Evolutionary conservation across 768 basidiomycete genomes (phyloP).

Genomic region (Pleurotus salmoneostramineus): DNA sequence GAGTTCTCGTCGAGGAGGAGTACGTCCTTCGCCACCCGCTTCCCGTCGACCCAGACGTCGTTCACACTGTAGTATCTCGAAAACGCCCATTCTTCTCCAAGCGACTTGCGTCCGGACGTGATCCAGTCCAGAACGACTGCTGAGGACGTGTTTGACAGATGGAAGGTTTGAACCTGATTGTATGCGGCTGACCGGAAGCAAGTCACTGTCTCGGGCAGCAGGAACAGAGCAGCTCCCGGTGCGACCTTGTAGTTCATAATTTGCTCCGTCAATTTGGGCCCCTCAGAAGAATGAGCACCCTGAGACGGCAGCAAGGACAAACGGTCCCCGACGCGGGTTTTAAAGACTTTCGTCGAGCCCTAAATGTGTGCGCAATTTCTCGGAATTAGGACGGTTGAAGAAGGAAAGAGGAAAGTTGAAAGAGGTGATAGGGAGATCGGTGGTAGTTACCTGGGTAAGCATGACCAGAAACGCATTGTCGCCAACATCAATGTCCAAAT

Average conservation of each 20-base stretch:
- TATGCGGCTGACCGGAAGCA: constrained; percentile 87
- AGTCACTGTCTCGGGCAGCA: constrained; percentile 91
- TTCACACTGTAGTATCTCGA: constrained; percentile 82
- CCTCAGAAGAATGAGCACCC: neutral
- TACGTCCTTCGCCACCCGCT: constrained; percentile 71
- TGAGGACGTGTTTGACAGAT: constrained; percentile 48
- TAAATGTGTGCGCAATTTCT: constrained; percentile 21
- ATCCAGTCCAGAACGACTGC: constrained; percentile 86
- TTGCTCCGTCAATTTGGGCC: constrained; percentile 48
- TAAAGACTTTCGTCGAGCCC: constrained; percentile 97
- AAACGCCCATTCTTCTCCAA: constrained; percentile 90
- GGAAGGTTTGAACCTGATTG: constrained; percentile 78
- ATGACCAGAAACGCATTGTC: constrained; percentile 58
- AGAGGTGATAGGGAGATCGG: neutral
- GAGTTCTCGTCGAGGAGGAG: constrained; percentile 63
- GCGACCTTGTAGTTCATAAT: constrained; percentile 50
- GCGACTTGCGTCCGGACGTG: constrained; percentile 79
- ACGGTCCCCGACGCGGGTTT: constrained; percentile 60
- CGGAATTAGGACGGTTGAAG: neutral
- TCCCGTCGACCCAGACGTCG: constrained; percentile 67
- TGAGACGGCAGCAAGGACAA: constrained; percentile 35
- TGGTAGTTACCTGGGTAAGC: constrained; percentile 68
- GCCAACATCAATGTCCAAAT: constrained; percentile 58
- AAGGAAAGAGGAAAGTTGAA: neutral
- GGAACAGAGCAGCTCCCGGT: constrained; percentile 55